phyloP scores from a whole-genome alignment of 2,329 filamentous ascomycete genomes.

The Fusarium algeriense region DNA sequence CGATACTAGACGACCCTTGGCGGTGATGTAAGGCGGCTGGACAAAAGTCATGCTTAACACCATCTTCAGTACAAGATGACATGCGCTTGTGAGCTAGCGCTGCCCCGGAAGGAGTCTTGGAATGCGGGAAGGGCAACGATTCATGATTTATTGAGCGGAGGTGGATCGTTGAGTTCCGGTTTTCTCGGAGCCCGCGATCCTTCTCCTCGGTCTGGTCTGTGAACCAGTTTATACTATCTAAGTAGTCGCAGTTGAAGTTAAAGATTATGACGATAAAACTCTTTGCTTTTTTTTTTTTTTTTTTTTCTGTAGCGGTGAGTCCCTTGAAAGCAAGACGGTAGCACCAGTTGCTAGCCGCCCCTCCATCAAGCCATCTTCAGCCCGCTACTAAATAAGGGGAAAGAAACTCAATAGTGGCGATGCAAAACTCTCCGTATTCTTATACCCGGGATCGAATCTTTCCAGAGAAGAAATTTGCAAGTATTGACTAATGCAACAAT shows the following conservation, averaged over 20 bases:
- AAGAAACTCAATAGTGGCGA: slow-evolving; percentile 19
- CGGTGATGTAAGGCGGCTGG: slow-evolving; percentile 28
- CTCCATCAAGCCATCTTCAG: slow-evolving; percentile 15
- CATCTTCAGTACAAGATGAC: slow-evolving; percentile 31
- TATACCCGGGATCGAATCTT: slow-evolving; percentile 10
- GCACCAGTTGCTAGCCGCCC: slow-evolving; percentile 27
- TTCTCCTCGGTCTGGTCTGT: slow-evolving; percentile 3
- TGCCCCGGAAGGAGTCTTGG: slow-evolving; percentile 30
- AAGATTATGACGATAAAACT: background rate
- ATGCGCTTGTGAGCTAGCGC: slow-evolving; percentile 24
- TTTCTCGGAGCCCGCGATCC: slow-evolving; percentile 37
- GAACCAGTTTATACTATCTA: background rate
- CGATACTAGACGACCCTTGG: slow-evolving; percentile 22
- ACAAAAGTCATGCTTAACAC: slow-evolving; percentile 28
- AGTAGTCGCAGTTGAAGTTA: background rate
- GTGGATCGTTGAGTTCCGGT: slow-evolving; percentile 29
- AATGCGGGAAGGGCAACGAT: slow-evolving; percentile 42
- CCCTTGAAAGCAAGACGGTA: background rate
- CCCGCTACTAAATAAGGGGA: background rate
- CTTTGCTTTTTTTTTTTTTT: background rate
- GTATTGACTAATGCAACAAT: background rate
- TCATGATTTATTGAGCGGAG: slow-evolving; percentile 18
- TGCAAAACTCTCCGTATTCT: slow-evolving; percentile 5
- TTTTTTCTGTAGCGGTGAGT: slow-evolving; percentile 27
- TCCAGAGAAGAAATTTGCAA: background rate